These are phyloP conservation scores for Ceratobasidium sp. DNA, from an alignment of 1,284 basidiomycete genomes.

Conservation along the genomic window DNA sequence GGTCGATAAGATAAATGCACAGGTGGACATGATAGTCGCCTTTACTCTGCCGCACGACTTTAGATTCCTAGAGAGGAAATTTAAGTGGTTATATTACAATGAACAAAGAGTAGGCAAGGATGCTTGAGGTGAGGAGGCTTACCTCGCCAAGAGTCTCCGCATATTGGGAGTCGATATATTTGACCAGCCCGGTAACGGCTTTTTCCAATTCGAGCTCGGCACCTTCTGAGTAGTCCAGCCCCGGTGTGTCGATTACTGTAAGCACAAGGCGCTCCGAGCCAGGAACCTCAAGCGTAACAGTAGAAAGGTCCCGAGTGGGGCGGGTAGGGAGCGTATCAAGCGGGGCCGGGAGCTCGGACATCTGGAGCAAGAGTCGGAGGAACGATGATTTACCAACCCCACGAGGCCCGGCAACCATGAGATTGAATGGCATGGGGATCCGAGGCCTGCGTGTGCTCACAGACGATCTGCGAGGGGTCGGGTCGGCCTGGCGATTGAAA, in stretches of 20 bases:
- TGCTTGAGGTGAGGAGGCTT: constrained; percentile 46
- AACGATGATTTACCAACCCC: constrained; percentile 82
- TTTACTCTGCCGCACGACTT: constrained; percentile 79
- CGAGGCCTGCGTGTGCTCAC: constrained; percentile 60
- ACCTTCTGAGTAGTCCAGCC: constrained; percentile 71
- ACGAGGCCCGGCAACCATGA: constrained; percentile 80
- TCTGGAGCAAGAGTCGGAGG: constrained; percentile 53
- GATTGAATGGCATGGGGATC: constrained; percentile 76
- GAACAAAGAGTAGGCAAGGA: not conserved
- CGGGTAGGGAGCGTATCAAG: constrained; percentile 60
- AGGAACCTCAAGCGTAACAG: constrained; percentile 74
- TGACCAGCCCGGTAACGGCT: constrained; percentile 70
- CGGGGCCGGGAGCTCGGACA: constrained; percentile 12
- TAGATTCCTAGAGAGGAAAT: constrained; percentile 65
- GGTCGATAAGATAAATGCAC: constrained; percentile 83
- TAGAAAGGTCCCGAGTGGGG: constrained; percentile 65
- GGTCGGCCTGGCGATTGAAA: constrained; percentile 52
- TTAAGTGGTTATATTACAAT: constrained; percentile 3
- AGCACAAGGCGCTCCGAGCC: constrained; percentile 68
- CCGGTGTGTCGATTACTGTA: constrained; percentile 80
- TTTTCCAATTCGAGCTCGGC: constrained; percentile 75
- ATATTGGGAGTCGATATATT: constrained; percentile 75
- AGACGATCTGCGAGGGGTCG: constrained; percentile 54
- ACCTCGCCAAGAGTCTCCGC: constrained; percentile 83
- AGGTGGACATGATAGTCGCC: constrained; percentile 83